These are phyloP conservation scores for Oryza glumipatula DNA, from an alignment of 176 grass and related monocot species.

Conservation along the genomic window DNA sequence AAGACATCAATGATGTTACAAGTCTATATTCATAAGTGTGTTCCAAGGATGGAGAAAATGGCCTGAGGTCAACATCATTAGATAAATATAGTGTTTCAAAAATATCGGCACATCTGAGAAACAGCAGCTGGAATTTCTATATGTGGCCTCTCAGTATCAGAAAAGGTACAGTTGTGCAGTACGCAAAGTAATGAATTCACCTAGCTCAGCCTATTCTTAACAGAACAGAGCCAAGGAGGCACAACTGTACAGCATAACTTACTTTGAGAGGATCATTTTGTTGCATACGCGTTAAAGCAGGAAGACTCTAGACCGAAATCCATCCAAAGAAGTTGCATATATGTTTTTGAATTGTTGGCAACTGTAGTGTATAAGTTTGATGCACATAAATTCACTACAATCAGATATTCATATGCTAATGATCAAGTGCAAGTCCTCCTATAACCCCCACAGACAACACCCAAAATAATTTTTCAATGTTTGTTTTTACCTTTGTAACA, in stretches of 20 bases:
- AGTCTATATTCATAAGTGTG: slow-evolving; percentile 20
- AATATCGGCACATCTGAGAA: slow-evolving; percentile 27
- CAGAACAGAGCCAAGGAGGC: not conserved
- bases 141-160: slow-evolving; percentile 19
- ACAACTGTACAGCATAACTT: not conserved
- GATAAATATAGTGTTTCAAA: slow-evolving; percentile 19
- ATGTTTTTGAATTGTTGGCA: not conserved
- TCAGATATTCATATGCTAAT: slow-evolving; percentile 10
- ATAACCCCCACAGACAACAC: slow-evolving; percentile 6
- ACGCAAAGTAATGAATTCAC: slow-evolving; percentile 22
- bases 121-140: slow-evolving; percentile 25
- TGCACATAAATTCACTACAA: not conserved
- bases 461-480: not conserved
- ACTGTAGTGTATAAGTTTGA: not conserved
- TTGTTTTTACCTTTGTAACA: slow-evolving; percentile 73
- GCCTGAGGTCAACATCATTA: slow-evolving; percentile 36
- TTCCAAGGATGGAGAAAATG: slow-evolving; percentile 30
- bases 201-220: slow-evolving; percentile 16
- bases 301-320: not conserved
- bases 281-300: slow-evolving; percentile 1
- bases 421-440: slow-evolving; percentile 1
- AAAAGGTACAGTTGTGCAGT: not conserved
- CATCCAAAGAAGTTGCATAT: not conserved
- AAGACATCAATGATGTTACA: slow-evolving; percentile 39
- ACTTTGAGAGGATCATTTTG: not conserved